Percentiles rank a stretch among this genome's conserved stretches.
These are phyloP conservation scores for Magnaporthiopsis rhizophila DNA, from an alignment of 2,329 filamentous ascomycete genomes.

Conservation along the genomic window DNA sequence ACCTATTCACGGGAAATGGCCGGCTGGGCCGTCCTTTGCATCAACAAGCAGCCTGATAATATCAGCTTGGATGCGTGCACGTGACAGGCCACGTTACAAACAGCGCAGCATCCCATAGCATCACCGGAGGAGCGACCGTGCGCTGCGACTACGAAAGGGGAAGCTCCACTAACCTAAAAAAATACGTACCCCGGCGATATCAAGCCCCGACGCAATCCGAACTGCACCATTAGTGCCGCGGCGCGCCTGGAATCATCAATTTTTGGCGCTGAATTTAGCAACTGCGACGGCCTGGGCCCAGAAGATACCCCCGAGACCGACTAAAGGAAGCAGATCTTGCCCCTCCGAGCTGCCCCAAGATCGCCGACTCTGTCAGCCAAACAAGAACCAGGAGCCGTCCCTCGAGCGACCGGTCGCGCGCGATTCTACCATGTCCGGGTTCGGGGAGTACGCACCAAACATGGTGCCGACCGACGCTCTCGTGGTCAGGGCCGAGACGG, in stretches of 20 bases:
- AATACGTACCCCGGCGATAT: background rate
- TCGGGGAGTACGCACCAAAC: conserved; percentile 57
- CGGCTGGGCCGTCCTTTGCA: background rate
- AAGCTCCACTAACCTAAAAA: background rate
- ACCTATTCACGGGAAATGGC: background rate
- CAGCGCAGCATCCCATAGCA: background rate
- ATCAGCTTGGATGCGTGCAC: background rate
- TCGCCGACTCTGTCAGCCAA: background rate
- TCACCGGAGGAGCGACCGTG: background rate
- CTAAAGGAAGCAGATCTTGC: background rate
- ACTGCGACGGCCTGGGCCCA: background rate
- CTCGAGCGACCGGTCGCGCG: background rate
- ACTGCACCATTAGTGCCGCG: background rate
- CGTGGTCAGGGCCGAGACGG: conserved; percentile 46
- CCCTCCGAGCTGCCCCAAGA: background rate
- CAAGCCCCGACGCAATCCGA: too few relatives aligned
- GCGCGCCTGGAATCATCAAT: background rate
- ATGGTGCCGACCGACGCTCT: conserved; percentile 58
- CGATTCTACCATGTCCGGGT: conserved; percentile 42
- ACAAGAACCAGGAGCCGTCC: background rate
- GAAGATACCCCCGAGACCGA: background rate
- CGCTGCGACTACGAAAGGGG: too few relatives aligned
- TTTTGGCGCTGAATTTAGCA: background rate
- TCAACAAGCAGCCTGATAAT: background rate
- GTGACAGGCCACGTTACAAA: background rate